Base-by-base conservation (phyloP, 176 grass and related monocot species). In the Cocos nucifera region DNA sequence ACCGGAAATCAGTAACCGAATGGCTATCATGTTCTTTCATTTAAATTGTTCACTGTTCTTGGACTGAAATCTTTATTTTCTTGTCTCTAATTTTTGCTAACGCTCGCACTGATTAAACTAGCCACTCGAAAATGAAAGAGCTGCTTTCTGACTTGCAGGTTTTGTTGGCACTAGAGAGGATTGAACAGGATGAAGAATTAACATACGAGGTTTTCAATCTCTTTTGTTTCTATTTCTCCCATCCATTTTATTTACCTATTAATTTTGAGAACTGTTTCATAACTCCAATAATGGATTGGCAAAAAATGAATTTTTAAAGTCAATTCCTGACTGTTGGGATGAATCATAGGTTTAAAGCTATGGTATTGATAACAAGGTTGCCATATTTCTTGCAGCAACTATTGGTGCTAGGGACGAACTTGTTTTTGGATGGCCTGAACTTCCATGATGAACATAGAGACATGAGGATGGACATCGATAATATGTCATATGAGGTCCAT, bases 401-500 rank as follows among this genome's bases (percentile, higher is more conserved):
- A 39, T 18, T 61, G 58, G 26, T 19, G 53, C n/a, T 21, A 19
- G 53, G 22, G 19, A 65, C 62, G 16, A 23, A 54, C 57, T 57
- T 20, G 5, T 16, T 80, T 44, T 62, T 71, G 50, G 85, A 75
- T 69, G 79, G 78, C 76, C 80, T 74, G 44, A 68, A 62, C 64
- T 59, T 78, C 23, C 65, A 61, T 29, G 91, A 95, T 75, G 71
- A 75, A 35, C 80, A 90, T 55, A 76, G 83, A 74, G 91, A 72
- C 25, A 87, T 95, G 91, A 83, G 86, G 54, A 87, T 95, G 91
- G 82, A 95, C 64, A 95, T 95, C 18, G 91, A 95, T 22, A 50
- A 74, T 63, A 90, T 95, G 91, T 87, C 91, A 4, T 95, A 95
- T 24, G 91, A 95, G 84, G 91, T 95, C 67, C 3, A 59, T 73